phyloP scores from a whole-genome alignment of 768 basidiomycete species.

The Coprinellus micaceus region DNA sequence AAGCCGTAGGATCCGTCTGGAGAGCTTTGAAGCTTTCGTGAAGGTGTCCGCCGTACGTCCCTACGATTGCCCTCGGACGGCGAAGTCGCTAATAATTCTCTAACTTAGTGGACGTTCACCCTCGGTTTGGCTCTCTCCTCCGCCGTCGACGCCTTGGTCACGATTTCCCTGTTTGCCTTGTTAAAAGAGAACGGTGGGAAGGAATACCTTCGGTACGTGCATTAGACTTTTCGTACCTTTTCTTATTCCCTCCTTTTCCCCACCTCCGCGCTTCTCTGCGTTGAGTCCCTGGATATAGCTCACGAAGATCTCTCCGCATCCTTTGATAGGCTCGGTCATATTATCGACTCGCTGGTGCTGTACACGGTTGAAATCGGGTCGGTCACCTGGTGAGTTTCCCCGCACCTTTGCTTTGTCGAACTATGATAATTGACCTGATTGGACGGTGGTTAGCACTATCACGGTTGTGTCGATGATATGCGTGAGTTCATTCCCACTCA shows the following conservation, averaged over 20 bases:
- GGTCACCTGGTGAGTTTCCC: conserved; percentile 40
- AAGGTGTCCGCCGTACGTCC: conserved; percentile 6
- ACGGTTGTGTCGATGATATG: conserved; percentile 52
- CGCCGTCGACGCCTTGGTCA: conserved; percentile 45
- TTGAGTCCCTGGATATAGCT: too few species aligned
- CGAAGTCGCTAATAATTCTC: background rate
- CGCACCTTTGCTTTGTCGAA: background rate
- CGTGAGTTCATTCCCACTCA: conserved; percentile 24
- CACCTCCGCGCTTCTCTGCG: background rate
- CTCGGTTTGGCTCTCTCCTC: conserved; percentile 50
- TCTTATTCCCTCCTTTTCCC: background rate
- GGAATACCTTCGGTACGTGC: conserved; percentile 34
- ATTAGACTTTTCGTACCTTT: too few species aligned
- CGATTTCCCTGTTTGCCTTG: conserved; percentile 40
- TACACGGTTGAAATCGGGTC: conserved; percentile 54
- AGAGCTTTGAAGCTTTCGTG: conserved; percentile 6
- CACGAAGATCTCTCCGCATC: background rate
- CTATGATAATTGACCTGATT: background rate
- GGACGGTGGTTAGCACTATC: conserved; percentile 30
- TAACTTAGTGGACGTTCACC: conserved; percentile 49
- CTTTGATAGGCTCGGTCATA: conserved; percentile 37
- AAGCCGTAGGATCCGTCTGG: conserved; percentile 4
- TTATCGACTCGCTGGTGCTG: conserved; percentile 44
- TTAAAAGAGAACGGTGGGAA: conserved; percentile 35
- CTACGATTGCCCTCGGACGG: background rate